Base-by-base conservation (phyloP, 106 monocot species). In the Vanilla planifolia region DNA sequence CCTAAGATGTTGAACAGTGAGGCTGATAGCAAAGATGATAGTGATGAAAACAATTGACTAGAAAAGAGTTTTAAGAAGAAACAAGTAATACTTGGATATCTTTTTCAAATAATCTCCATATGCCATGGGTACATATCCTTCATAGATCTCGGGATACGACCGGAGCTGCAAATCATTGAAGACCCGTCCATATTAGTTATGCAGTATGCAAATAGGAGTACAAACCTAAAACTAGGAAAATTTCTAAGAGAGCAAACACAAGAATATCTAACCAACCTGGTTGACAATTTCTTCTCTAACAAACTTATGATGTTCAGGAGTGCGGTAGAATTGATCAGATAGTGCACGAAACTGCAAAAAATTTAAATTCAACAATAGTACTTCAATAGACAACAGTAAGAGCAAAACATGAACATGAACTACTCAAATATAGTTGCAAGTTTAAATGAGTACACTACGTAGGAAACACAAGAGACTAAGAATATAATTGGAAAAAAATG, bases 101-200 rank as follows among this genome's bases (percentile, higher is more conserved):
- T 70, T 81, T 55, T 82, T 77, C 37, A 85, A 48, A 77, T 93
- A 93, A 3, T 88, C 93, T 28, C 32, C 64, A 63, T 85, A 93
- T 14, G 73, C 75, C 93, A 93, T 93, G 23, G 93, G 81, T 64
- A 93, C 88, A 77, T 93, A 93, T 73, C 88, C 93, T 29, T 88
- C 76, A 37, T 93, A 88, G 21, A 74, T 74, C 19, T 85, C 77
- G 34, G 73, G 77, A 42, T 83, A 70, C n/a, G 70, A 78, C 41
- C 70, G 69, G 33, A 93, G 85, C 93, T 93, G 88, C 63, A 33
- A 26, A 58, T 25, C 30, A 66, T 32, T 64, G 14, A 48, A 50
- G 72, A 64, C 36, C 8, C 27, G 53, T 36, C 17, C 30, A 44
- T 57, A 66, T 6, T n/a, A n/a, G n/a, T n/a, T 40, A 61, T 57